Evolutionary conservation across 169 alveolate species (phyloP).

Genomic region (Plasmodium cynomolgi): DNA sequence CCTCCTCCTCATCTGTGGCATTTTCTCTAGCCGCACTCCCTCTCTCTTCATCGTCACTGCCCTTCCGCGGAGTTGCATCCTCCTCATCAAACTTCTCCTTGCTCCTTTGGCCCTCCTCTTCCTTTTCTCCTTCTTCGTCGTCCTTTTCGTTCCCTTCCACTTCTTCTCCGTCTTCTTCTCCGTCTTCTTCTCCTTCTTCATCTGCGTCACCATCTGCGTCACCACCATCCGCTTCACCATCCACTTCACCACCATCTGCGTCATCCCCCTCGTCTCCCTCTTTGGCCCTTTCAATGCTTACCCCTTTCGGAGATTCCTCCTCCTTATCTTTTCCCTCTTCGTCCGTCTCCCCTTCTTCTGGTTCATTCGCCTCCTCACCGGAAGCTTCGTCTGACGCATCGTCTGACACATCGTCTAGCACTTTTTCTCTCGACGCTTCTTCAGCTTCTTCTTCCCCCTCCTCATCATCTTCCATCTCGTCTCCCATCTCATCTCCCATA

Average conservation of each 20-base stretch:
- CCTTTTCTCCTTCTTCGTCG: not conserved
- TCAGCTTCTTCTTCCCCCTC: conserved; percentile 19
- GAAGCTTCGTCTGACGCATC: not conserved
- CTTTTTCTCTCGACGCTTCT: not conserved
- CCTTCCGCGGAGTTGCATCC: conserved; percentile 6
- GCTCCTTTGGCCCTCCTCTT: not conserved
- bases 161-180: conserved; percentile 7
- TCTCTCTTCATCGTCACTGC: conserved; percentile 5
- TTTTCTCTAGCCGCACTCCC: not conserved
- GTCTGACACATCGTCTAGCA: not conserved
- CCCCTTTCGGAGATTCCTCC: conserved; percentile 10
- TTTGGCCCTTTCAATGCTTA: not conserved
- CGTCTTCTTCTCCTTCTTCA: not conserved
- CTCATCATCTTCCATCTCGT: not conserved
- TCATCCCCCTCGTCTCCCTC: conserved; percentile 7
- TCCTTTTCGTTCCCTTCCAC: conserved; percentile 1
- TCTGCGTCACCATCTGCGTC: not conserved
- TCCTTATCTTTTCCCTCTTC: conserved; percentile 25
- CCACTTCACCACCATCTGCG: not conserved
- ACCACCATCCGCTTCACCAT: not conserved
- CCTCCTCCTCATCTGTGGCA: conserved; percentile 13
- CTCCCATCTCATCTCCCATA: not conserved
- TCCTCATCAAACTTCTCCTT: conserved; percentile 20
- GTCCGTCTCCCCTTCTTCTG: not conserved
- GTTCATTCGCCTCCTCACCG: conserved; percentile 2